These are phyloP conservation scores for Litchi chinensis DNA, from an alignment of 345 rosid species.

Conservation along the genomic window DNA sequence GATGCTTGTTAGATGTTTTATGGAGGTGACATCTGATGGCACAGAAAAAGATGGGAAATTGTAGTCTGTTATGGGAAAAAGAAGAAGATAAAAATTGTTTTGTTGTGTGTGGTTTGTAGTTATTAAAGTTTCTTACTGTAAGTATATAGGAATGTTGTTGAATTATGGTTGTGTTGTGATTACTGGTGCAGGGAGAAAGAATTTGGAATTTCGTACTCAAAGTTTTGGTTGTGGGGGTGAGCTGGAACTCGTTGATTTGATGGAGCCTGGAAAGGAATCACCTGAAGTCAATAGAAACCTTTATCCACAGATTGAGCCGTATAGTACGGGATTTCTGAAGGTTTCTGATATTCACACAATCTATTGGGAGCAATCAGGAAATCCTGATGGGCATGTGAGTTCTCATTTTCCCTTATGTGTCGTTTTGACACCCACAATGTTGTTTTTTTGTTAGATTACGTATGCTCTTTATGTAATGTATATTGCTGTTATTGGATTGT, in stretches of 20 bases:
- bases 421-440: not conserved
- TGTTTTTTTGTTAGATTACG: not conserved
- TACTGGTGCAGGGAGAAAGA: conserved; percentile 38
- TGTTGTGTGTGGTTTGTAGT: not conserved
- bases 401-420: not conserved
- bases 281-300: conserved; percentile 46
- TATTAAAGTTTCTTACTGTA: not conserved
- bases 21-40: not conserved
- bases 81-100: not conserved
- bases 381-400: conserved; percentile 84
- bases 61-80: not conserved
- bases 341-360: conserved; percentile 79
- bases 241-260: conserved; percentile 29
- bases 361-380: conserved; percentile 93
- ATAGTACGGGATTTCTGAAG: conserved; percentile 62
- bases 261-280: conserved; percentile 47
- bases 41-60: not conserved
- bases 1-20: not conserved
- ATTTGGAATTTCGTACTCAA: conserved; percentile 20
- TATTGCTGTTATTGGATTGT: not conserved
- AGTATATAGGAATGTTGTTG: not conserved
- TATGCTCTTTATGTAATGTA: not conserved
- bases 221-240: conserved; percentile 38
- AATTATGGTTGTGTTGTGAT: not conserved
- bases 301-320: conserved; percentile 73